Conservation (phyloP, 768 basidiomycete species). For the Suillus variegatus region DNA sequence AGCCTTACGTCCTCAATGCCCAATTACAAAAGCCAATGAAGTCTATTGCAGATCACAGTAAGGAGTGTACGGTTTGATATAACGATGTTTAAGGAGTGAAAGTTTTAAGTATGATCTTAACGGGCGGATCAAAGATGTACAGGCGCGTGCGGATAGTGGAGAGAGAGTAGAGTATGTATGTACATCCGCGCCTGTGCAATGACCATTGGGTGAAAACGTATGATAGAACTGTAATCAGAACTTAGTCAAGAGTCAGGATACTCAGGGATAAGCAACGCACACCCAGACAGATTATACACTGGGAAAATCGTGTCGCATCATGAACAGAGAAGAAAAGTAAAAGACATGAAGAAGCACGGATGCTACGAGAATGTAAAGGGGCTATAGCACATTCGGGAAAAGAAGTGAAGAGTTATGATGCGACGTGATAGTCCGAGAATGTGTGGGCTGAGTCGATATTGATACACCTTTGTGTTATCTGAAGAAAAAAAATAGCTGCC, state of each 20-base stretch:
- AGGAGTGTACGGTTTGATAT: constrained; percentile 29
- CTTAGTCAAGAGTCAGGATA: constrained; percentile 11
- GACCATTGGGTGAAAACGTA: constrained; percentile 26
- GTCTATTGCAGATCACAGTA: constrained; percentile 28
- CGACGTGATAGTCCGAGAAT: constrained; percentile 32
- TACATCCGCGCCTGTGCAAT: constrained; percentile 15
- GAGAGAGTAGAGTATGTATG: constrained; percentile 27
- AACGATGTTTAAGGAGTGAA: constrained; percentile 25
- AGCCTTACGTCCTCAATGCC: not conserved
- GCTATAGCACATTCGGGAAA: constrained; percentile 26
- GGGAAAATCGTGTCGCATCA: constrained; percentile 36
- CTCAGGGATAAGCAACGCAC: constrained; percentile 16
- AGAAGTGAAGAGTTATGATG: constrained; percentile 26
- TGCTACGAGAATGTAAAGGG: not conserved
- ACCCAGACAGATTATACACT: constrained; percentile 27
- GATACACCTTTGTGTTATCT: constrained; percentile 25
- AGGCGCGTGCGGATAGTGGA: constrained; percentile 15
- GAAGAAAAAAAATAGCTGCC: not conserved
- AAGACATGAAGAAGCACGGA: not conserved
- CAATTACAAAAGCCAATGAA: not conserved
- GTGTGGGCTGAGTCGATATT: constrained; percentile 32
- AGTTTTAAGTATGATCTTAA: constrained; percentile 21
- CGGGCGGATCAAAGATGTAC: constrained; percentile 4
- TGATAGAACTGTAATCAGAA: constrained; percentile 14
- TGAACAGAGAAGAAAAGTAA: constrained; percentile 25